A percentile compares a stretch with the other conserved stretches of the same genome.
Conservation (phyloP, 345 rosid species). For the Eucalyptus marginata region DNA sequence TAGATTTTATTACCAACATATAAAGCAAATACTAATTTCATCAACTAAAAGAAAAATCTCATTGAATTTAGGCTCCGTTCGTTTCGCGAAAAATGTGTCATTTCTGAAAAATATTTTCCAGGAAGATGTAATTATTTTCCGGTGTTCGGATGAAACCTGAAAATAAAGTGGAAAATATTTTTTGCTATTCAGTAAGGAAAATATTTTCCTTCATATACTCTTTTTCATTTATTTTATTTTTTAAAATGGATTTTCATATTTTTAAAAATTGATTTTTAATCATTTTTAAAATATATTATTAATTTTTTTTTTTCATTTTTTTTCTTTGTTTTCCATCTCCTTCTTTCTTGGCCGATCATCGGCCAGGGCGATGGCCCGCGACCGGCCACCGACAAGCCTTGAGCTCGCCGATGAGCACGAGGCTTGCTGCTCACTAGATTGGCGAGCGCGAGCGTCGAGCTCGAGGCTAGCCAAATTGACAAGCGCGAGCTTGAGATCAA, state of each 20-base stretch:
- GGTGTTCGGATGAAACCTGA: accelerated
- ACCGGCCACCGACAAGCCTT: accelerated
- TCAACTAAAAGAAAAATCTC: not conserved
- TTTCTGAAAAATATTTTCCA: accelerated
- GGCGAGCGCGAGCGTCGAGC: accelerated
- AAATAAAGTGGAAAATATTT: too few species aligned
- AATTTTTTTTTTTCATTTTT: accelerated
- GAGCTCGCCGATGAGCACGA: accelerated
- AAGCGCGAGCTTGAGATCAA: accelerated
- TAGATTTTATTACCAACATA: not conserved
- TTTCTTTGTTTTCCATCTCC: too few species aligned
- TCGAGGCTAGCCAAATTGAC: accelerated
- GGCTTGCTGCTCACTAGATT: accelerated
- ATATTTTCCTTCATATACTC: accelerated
- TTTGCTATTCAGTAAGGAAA: accelerated
- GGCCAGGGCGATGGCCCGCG: accelerated
- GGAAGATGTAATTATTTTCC: accelerated
- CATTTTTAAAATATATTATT: too few species aligned
- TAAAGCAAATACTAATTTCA: not conserved
- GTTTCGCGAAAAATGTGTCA: accelerated
- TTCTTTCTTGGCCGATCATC: accelerated
- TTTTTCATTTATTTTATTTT: too few species aligned
- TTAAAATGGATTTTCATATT: too few species aligned
- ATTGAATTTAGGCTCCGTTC: accelerated
- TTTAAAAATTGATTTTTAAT: too few species aligned